Base-by-base conservation (phyloP, 768 basidiomycete genomes). In the Strobilomyces dryophilus region DNA sequence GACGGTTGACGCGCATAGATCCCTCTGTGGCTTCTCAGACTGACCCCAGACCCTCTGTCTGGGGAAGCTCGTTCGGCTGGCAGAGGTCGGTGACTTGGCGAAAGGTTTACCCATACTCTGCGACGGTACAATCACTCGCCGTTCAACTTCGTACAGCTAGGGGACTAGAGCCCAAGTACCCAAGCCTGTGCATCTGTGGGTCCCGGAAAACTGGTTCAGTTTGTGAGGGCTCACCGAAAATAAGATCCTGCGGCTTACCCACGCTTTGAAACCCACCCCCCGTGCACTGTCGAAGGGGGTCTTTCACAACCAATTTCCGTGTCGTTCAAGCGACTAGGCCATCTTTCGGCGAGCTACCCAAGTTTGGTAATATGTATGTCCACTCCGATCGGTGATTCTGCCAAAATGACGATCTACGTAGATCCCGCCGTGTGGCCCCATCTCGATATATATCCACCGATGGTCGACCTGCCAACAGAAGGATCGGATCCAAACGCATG, bases 211-310 rank as follows among this genome's bases (percentile, higher is more conserved):
- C 24, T 2, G 15, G 5, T 24, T 46, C 15, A 6, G 17, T 31
- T 12, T 24, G 32, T 1, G 29, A 40, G 36, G 34, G 21, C 58
- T 62, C 42, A 64, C 37, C 20, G 29, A 45, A 24, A 12, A 3
- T 5, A 49, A 77, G 77, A 78, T 58, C 72, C 66, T 18, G 53
- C 66, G 20, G 58, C 58, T 9, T 79, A 79, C 56, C 77, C 79
- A 14, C 53, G 66, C 57, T 60, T 74, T 37, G 69, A 72, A 32
- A 62, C 78, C 7, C 78, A 79, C 57, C 78, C 77, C 32, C 20
- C 63, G 27, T 49, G 50, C 21, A 27, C 5, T n/a, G 10, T 36
- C 17, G 36, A 51, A 35, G 55, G 55, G 18, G 47, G 49, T 40
- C 18, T 37, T 10, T 36, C 37, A 24, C 45, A 44, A 18, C 44